A percentile compares a stretch with the other conserved stretches of the same genome.
phyloP scores from a whole-genome alignment of 371 early-diverging fungal species.

The Syncephalastrum racemosum region DNA sequence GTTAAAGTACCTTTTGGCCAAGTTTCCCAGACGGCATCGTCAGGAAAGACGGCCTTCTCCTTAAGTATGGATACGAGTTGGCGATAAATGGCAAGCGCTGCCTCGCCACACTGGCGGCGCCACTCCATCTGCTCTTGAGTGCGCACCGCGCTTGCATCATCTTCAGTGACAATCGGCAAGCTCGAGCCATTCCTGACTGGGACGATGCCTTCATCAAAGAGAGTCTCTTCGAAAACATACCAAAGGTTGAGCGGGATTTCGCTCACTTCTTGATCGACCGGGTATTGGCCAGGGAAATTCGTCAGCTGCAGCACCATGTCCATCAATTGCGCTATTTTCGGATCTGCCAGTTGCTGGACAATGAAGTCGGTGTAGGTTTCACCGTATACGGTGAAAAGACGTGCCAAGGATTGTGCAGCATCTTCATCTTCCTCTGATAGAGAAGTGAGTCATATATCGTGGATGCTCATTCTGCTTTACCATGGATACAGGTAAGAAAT shows the following conservation, averaged over 20 bases:
- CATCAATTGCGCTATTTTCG: slow-evolving; percentile 49
- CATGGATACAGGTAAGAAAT: slow-evolving; percentile 43
- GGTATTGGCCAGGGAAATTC: slow-evolving; percentile 70
- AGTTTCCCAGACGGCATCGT: slow-evolving; percentile 49
- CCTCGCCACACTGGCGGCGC: slow-evolving; percentile 34
- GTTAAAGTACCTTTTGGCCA: slow-evolving; percentile 60
- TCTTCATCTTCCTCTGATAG: slow-evolving; percentile 59
- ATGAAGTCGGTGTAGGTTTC: slow-evolving; percentile 70
- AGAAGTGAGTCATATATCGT: background rate
- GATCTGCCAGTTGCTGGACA: slow-evolving; percentile 42
- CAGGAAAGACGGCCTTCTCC: slow-evolving; percentile 59
- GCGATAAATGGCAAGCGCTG: slow-evolving; percentile 45
- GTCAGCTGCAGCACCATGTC: slow-evolving; percentile 70
- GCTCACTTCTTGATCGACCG: slow-evolving; percentile 70
- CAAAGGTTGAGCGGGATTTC: slow-evolving; percentile 75
- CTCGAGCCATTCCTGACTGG: slow-evolving; percentile 22
- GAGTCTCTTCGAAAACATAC: slow-evolving; percentile 70
- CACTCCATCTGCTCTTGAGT: slow-evolving; percentile 20
- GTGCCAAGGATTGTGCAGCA: slow-evolving; percentile 53
- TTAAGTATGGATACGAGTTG: slow-evolving; percentile 54
- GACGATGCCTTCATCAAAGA: slow-evolving; percentile 45
- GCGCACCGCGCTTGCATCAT: slow-evolving; percentile 15
- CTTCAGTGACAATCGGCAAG: slow-evolving; percentile 10
- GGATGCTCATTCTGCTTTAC: slow-evolving; percentile 18
- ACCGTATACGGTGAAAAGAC: slow-evolving; percentile 66